Conservation (phyloP, 2,329 filamentous ascomycete species). For the Dryadomyces sulphureus region DNA sequence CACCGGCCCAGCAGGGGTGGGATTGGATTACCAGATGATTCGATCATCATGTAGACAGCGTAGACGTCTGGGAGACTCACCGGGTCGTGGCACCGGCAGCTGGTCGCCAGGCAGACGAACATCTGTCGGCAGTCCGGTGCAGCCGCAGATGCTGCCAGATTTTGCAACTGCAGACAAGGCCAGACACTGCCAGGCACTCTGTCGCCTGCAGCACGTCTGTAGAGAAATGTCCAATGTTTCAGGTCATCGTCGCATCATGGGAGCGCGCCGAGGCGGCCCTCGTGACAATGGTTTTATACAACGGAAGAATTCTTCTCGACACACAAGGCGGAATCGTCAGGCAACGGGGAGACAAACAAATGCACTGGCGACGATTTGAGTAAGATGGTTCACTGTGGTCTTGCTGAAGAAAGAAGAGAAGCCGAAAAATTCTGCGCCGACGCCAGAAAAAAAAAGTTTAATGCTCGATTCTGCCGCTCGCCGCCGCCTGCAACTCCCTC, state of each 20-base stretch:
- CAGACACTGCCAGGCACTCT: neutral
- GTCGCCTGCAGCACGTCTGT: neutral
- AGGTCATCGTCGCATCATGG: constrained; percentile 57
- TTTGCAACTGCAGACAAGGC: too few species aligned
- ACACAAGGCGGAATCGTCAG: constrained; percentile 38
- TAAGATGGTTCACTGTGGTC: constrained; percentile 16
- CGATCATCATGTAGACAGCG: constrained; percentile 1
- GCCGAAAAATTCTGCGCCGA: constrained; percentile 5
- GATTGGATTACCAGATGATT: constrained; percentile 13
- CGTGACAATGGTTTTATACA: constrained; percentile 56
- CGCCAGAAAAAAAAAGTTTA: neutral
- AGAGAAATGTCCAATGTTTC: constrained; percentile 39
- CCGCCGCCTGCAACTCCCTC: constrained; percentile 3
- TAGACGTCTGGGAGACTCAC: neutral
- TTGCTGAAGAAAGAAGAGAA: constrained; percentile 13
- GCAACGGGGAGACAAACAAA: constrained; percentile 18
- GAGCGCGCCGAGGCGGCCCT: constrained; percentile 44
- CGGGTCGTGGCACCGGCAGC: too few species aligned
- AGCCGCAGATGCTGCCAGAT: too few species aligned
- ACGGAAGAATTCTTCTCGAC: constrained; percentile 43
- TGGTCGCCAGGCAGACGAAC: too few species aligned
- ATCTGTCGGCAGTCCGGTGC: neutral
- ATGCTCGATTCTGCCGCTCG: neutral
- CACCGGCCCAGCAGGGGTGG: constrained; percentile 7
- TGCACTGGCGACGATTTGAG: constrained; percentile 23